Percentiles rank a stretch among this genome's conserved stretches.
These are phyloP conservation scores for Cucurbita maxima DNA, from an alignment of 306 rosid genomes.

Conservation along the genomic window DNA sequence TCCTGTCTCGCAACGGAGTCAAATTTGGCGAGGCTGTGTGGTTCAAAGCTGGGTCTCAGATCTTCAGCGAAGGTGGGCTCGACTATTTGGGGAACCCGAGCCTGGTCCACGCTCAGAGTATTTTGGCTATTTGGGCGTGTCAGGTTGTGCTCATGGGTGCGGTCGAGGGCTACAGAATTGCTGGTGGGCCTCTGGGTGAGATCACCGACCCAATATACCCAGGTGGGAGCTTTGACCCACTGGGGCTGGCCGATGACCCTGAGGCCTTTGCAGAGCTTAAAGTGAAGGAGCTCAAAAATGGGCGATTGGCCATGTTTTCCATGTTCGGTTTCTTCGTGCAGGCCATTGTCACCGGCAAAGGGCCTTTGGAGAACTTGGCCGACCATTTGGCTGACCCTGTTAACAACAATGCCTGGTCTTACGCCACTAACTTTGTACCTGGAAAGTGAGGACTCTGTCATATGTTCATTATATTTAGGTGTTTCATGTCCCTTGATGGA, in stretches of 20 bases:
- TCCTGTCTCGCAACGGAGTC: slow-evolving; percentile 21
- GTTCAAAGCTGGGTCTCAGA: slow-evolving; percentile 27
- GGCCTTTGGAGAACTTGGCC: slow-evolving; percentile 14
- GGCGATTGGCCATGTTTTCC: slow-evolving; percentile 16
- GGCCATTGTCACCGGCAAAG: slow-evolving; percentile 18
- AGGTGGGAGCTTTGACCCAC: slow-evolving; percentile 16
- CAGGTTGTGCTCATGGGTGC: slow-evolving; percentile 21
- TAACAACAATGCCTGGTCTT: slow-evolving; percentile 19
- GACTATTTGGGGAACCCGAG: slow-evolving; percentile 28
- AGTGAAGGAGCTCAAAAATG: slow-evolving; percentile 21
- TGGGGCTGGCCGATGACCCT: slow-evolving; percentile 13
- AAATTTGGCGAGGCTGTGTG: slow-evolving; percentile 27
- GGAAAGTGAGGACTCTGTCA: slow-evolving; percentile 3
- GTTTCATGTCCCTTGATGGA: neutral
- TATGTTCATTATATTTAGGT: neutral
- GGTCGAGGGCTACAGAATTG: slow-evolving; percentile 11
- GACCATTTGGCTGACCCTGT: slow-evolving; percentile 21
- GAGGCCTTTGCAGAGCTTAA: slow-evolving; percentile 18
- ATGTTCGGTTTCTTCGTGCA: slow-evolving; percentile 21
- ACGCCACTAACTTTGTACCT: slow-evolving; percentile 17
- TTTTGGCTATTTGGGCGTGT: slow-evolving; percentile 18
- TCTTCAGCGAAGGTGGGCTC: slow-evolving; percentile 22
- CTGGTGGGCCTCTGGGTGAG: slow-evolving; percentile 15
- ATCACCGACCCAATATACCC: slow-evolving; percentile 12
- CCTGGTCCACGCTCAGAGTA: slow-evolving; percentile 19